Evolutionary conservation across 441 rosid genomes (phyloP), one percentile per base, ranked within the genome.

Genomic region (Populus hybrid): DNA sequence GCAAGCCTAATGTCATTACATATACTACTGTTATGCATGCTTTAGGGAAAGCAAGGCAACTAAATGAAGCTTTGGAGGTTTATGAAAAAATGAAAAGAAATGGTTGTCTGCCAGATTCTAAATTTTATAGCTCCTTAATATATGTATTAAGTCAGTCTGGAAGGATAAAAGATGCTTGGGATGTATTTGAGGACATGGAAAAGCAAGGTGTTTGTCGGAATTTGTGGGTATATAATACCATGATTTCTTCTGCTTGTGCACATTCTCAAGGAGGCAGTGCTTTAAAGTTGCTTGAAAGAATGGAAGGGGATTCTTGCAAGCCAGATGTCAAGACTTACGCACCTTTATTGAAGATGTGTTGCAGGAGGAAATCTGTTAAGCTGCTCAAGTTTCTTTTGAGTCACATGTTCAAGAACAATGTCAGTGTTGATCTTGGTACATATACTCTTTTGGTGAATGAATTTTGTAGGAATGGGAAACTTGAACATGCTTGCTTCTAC

Each of bases 171-270:
- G 92, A 90, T 30, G 94, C 94, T 8, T 77, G 82, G 82, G 90
- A 89, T 75, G 76, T 91, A 59, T 92, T 90, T 21, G 88, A 87
- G 79, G 98, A 93, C 76, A 94, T 94, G 98, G 78, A 76, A 79
- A 82, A 79, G 18, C 92, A 89, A 80, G 94, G 95, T 71, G 83
- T 92, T 75, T 9, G 30, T 63, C 88, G 83, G 1, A 86, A 88
- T 80, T 83, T 86, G 59, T 63, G 85, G 81, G 84, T 87, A 0
- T 93, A 85, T 80, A 88, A 81, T 80, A 86, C 91, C 12, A 88
- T 92, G 90, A 86, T 94, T 67, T 64, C 91, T 46, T 80, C 84
- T 57, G 87, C 91, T 73, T 85, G 94, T 76, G 76, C 57, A 67
- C 87, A 69, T 83, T 84, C 85, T 7, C 87, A 73, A 46, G 97